Percentiles rank a stretch among this genome's conserved stretches.
These are phyloP conservation scores for Barnettozyma hawaiiensis DNA, from an alignment of 1,139 yeast genomes.

Conservation along the genomic window DNA sequence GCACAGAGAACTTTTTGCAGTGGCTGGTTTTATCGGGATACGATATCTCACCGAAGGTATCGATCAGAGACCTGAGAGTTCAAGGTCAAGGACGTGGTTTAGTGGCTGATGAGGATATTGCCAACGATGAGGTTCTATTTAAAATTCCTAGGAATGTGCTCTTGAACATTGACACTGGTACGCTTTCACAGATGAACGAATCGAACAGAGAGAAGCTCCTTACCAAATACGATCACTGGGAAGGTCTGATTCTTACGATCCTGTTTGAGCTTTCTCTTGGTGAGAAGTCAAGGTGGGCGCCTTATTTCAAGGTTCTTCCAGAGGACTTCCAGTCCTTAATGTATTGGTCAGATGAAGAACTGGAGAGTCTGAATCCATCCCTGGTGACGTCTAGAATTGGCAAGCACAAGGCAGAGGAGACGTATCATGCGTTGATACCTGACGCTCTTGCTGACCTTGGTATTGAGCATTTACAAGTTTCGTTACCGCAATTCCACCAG, in stretches of 20 bases:
- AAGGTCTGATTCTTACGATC: constrained; percentile 61
- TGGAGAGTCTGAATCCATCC: constrained; percentile 59
- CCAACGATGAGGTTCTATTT: constrained; percentile 56
- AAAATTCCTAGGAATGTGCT: constrained; percentile 57
- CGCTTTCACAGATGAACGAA: constrained; percentile 33
- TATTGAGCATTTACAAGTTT: constrained; percentile 27
- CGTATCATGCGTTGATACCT: constrained; percentile 42
- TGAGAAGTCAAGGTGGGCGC: constrained; percentile 52
- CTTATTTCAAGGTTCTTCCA: constrained; percentile 72
- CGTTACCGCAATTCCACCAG: constrained; percentile 43
- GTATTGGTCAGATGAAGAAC: constrained; percentile 60
- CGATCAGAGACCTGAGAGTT: constrained; percentile 53
- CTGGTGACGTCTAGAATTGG: constrained; percentile 68
- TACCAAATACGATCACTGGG: constrained; percentile 62
- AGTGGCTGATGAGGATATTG: constrained; percentile 56
- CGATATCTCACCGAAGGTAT: constrained; percentile 48
- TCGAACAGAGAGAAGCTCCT: constrained; percentile 35
- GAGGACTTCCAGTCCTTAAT: constrained; percentile 59
- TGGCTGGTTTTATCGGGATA: constrained; percentile 52
- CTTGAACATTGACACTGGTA: constrained; percentile 54
- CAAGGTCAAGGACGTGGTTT: constrained; percentile 74
- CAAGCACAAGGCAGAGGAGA: constrained; percentile 53
- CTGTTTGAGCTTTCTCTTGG: constrained; percentile 47
- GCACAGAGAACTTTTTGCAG: constrained; percentile 15
- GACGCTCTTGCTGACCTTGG: constrained; percentile 28